Percentiles rank a stretch among this genome's conserved stretches.
Evolutionary conservation across 345 rosid genomes (phyloP).

Genomic region (Eucalyptus viminalis): DNA sequence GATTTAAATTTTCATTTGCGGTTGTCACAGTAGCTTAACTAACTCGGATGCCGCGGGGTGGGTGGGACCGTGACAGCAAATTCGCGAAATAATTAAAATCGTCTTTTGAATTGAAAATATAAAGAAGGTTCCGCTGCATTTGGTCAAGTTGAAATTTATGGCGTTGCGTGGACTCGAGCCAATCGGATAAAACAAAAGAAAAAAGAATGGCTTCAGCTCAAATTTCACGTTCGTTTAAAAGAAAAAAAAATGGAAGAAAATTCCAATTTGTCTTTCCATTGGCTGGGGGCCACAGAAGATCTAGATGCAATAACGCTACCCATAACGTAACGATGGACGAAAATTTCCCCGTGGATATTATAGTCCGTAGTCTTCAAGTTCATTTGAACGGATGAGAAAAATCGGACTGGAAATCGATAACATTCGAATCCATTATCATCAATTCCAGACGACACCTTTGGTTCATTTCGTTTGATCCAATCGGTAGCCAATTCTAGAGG

Average conservation of each 20-base stretch:
- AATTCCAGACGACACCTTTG: background rate
- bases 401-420: background rate
- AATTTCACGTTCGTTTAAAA: background rate
- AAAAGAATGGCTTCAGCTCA: background rate
- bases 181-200: background rate
- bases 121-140: background rate
- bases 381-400: background rate
- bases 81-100: background rate
- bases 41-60: no score
- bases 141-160: background rate
- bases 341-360: background rate
- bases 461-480: background rate
- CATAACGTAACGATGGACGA: background rate
- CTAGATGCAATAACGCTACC: background rate
- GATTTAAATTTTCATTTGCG: background rate
- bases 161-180: background rate
- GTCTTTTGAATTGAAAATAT: background rate
- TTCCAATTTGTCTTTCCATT: background rate
- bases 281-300: background rate
- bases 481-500: background rate
- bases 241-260: background rate
- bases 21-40: background rate
- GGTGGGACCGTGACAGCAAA: background rate
- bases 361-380: background rate
- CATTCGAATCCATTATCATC: background rate